Percentiles rank a stretch among this genome's conserved stretches.
Conservation (phyloP, 345 rosid species). For the Acer saccharum region DNA sequence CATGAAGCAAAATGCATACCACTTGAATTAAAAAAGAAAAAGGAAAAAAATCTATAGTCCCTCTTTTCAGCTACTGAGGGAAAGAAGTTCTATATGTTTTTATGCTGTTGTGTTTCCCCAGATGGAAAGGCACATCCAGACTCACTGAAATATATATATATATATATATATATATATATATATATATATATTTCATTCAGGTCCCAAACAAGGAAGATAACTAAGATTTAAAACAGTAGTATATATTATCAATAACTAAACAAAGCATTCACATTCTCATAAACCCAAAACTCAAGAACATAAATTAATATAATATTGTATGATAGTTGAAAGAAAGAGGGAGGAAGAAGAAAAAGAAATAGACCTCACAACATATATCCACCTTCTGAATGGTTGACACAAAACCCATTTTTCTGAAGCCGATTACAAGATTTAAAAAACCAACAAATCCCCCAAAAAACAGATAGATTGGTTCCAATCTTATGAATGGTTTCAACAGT, state of each 20-base stretch:
- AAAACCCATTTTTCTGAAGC: conserved; percentile 23
- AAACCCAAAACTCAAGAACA: conserved; percentile 1
- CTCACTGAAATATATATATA: too few relatives aligned
- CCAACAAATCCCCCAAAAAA: conserved; percentile 1
- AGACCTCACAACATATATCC: conserved; percentile 28
- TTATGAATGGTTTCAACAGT: conserved; percentile 11
- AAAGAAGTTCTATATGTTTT: too few relatives aligned
- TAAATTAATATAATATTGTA: conserved; percentile 2
- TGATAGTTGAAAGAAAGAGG: background rate
- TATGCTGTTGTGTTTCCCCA: too few relatives aligned
- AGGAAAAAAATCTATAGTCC: conserved; percentile 1
- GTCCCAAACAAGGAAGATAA: conserved; percentile 14
- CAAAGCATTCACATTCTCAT: conserved; percentile 9
- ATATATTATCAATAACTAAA: conserved; percentile 20
- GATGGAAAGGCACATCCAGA: background rate
- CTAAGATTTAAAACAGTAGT: conserved; percentile 10
- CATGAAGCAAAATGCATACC: background rate
- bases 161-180: background rate
- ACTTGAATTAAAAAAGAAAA: background rate
- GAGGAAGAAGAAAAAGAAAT: conserved; percentile 5
- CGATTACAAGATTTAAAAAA: conserved; percentile 21
- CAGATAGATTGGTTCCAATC: background rate
- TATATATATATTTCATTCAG: conserved; percentile 9
- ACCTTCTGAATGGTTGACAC: conserved; percentile 23
- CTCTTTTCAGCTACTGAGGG: background rate